Evolutionary conservation across 73 alveolate genomes (phyloP).

Genomic region (Durusdinium trenchii): DNA sequence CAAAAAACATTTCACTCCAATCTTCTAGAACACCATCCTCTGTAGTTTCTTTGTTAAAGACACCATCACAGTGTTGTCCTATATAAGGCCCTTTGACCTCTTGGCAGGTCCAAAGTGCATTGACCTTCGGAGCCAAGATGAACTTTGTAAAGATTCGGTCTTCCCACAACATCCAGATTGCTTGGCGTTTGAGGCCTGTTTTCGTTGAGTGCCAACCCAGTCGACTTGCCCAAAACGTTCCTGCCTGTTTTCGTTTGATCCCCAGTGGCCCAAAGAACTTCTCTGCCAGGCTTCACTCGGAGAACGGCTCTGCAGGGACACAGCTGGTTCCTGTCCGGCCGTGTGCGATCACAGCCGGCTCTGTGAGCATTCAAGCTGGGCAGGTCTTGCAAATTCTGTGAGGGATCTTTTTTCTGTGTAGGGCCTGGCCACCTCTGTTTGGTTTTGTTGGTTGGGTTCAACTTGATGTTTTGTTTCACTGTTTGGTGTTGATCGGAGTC

Average conservation of each 20-base stretch:
- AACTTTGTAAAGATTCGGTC: background rate
- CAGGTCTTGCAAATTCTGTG: background rate
- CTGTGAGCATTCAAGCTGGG: background rate
- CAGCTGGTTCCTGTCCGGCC: slow-evolving; percentile 55
- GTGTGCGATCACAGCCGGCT: background rate
- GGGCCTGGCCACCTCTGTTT: too few species aligned
- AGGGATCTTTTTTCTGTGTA: too few species aligned
- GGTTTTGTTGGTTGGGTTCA: too few species aligned
- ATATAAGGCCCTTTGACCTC: background rate
- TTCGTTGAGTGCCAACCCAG: background rate
- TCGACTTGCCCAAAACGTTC: background rate
- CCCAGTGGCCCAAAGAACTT: background rate
- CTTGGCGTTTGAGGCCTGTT: slow-evolving; percentile 37
- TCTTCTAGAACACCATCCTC: too few species aligned
- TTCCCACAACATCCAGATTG: background rate
- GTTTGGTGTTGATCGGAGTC: too few species aligned
- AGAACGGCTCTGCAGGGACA: background rate
- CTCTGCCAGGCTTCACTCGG: slow-evolving; percentile 30
- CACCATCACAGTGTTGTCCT: background rate
- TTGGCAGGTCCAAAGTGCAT: slow-evolving; percentile 26
- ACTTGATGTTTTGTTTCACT: too few species aligned
- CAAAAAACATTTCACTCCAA: too few species aligned
- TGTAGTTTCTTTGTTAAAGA: background rate
- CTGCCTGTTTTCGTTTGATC: background rate
- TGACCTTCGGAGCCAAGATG: slow-evolving; percentile 50